Evolutionary conservation across 2,329 filamentous ascomycete genomes (phyloP).

Genomic region (Paracamarosporium sp.): DNA sequence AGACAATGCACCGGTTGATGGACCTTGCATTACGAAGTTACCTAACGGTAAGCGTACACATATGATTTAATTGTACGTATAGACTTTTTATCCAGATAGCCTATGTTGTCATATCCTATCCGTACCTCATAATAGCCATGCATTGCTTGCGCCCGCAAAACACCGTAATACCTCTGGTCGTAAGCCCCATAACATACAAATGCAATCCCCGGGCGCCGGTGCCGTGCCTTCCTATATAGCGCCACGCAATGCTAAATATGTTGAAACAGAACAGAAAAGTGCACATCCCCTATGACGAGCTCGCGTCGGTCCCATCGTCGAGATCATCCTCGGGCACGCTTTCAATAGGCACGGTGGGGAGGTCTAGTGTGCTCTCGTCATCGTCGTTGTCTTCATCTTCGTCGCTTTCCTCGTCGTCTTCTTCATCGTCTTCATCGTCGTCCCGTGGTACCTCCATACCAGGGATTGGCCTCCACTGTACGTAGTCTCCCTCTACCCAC

Average conservation of each 20-base stretch:
- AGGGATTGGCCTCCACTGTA: constrained; percentile 46
- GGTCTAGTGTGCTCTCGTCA: constrained; percentile 4
- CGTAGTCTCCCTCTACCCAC: constrained; percentile 74
- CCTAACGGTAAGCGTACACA: too few relatives aligned
- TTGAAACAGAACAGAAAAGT: background rate
- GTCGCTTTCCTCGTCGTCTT: constrained; percentile 37
- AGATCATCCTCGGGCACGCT: constrained; percentile 2
- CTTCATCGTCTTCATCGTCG: constrained; percentile 52
- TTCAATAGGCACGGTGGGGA: background rate
- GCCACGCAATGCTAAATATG: constrained; percentile 9
- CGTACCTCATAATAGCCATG: background rate
- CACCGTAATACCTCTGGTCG: background rate
- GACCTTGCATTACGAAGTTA: too few relatives aligned
- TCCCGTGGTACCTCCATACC: constrained; percentile 52
- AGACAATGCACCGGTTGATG: too few relatives aligned
- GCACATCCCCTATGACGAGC: constrained; percentile 6
- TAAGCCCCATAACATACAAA: too few relatives aligned
- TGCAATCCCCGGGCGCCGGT: background rate
- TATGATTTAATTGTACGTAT: background rate
- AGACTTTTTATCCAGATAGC: constrained; percentile 9
- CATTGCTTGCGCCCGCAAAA: background rate
- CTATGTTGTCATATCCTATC: background rate
- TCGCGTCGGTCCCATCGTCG: constrained; percentile 12
- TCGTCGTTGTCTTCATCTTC: constrained; percentile 26
- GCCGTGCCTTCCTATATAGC: background rate